Evolutionary conservation across 257 asterid genomes (phyloP).

Genomic region (Solanum appendiculatum): DNA sequence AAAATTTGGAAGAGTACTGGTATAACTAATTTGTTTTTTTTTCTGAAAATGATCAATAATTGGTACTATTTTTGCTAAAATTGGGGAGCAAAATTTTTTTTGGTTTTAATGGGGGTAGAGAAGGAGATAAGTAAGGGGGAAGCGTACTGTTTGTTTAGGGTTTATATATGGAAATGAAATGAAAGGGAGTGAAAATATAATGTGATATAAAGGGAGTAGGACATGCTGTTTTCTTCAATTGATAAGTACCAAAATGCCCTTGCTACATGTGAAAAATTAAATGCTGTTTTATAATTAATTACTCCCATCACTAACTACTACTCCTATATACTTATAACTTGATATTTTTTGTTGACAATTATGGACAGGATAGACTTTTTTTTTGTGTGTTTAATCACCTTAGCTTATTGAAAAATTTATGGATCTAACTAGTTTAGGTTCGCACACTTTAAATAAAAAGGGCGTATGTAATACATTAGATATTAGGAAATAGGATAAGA

Average conservation of each 20-base stretch:
- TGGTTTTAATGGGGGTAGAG: not conserved
- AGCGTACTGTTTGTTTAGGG: not conserved
- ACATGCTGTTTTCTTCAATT: not conserved
- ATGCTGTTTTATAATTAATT: not conserved
- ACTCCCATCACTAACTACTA: not conserved
- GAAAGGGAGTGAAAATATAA: not conserved
- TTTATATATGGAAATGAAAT: not conserved
- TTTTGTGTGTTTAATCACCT: not conserved
- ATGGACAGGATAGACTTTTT: not conserved
- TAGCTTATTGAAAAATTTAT: not conserved
- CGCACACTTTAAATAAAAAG: not conserved
- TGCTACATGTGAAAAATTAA: not conserved
- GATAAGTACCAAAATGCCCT: not conserved
- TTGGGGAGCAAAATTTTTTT: not conserved
- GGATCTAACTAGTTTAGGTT: not conserved
- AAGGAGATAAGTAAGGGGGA: not conserved
- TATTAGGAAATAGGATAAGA: not conserved
- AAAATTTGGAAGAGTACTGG: not conserved
- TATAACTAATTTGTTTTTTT: not conserved
- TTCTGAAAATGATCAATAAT: not conserved
- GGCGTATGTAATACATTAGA: not conserved
- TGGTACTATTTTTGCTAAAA: not conserved
- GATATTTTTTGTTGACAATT: not conserved
- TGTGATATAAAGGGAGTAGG: not conserved
- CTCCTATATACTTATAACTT: not conserved